Conservation (phyloP, 1,284 basidiomycete species). For the Ceratobasidium papillatum region DNA sequence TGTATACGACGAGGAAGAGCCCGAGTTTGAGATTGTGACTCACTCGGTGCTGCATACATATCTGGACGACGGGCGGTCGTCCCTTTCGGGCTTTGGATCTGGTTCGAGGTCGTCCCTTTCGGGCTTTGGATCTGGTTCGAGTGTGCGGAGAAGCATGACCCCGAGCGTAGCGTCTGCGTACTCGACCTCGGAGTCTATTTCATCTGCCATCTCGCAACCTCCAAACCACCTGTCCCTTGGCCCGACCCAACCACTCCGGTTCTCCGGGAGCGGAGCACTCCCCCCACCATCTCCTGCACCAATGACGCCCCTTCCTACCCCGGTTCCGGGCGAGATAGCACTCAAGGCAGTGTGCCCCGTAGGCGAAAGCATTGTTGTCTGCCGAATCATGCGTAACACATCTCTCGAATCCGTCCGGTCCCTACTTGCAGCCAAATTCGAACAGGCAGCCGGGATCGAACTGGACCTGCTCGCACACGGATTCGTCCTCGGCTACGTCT, state of each 20-base stretch:
- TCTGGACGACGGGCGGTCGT: constrained; percentile 18
- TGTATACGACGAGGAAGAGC: constrained; percentile 31
- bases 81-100: constrained; percentile 6
- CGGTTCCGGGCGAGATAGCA: constrained; percentile 9
- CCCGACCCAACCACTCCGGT: neutral
- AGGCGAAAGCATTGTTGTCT: constrained; percentile 29
- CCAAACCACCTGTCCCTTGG: neutral
- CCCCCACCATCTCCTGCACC: constrained; percentile 29
- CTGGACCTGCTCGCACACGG: constrained; percentile 29
- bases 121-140: constrained; percentile 13
- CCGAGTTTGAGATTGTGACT: constrained; percentile 36
- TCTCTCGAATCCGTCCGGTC: constrained; percentile 19
- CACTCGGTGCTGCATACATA: constrained; percentile 21
- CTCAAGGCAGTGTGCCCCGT: constrained; percentile 29
- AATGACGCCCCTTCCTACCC: neutral
- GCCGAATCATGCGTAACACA: constrained; percentile 9
- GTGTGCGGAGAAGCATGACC: constrained; percentile 31
- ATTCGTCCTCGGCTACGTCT: constrained; percentile 28
- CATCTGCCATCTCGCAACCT: neutral
- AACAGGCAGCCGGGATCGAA: constrained; percentile 27
- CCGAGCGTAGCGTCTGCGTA: constrained; percentile 25
- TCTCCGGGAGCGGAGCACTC: neutral
- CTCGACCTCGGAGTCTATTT: constrained; percentile 8
- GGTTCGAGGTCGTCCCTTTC: constrained; percentile 17
- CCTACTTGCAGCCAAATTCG: constrained; percentile 13